Evolutionary conservation across 1,139 yeast genomes (phyloP), one percentile per base, ranked within the genome.

Genomic region (Suhomyces guaymorum): DNA sequence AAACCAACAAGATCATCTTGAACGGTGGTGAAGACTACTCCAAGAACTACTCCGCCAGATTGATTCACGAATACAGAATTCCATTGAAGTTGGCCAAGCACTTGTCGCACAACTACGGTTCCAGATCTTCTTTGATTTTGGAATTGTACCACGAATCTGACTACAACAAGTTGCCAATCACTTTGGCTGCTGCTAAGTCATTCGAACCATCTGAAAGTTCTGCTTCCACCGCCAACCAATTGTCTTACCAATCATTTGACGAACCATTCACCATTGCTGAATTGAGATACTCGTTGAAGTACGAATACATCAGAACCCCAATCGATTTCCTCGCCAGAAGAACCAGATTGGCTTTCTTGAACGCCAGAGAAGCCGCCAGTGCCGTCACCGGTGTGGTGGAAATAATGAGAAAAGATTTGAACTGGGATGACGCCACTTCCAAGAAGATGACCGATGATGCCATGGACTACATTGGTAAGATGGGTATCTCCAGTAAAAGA

Each of bases 251-350:
- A 45, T 62, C 78, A 24, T 82, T 82, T 48, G 83, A 82, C 49
- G 90, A 87, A 64, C 96, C 97, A 43, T 89, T 85, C 72, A 82
- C 96, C 26, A 83, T 88, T 56, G 97, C 95, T 36, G 97, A 90
- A 67, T 76, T 90, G 63, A 75, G 80, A 54, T 90, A 89, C 65
- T 82, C 90, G 8, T 73, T 89, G 52, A 69, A 79, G 47, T 77
- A 87, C 63, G 97, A 90, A 68, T 88, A 88, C 58, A 80, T 89
- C 31, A 76, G 95, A 63, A 85, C 92, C 9, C 95, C 96, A 33
- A 66, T 83, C 40, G 97, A 90, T 62, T 89, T 90, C 73, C 73
- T 90, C 47, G 89, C 95, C 38, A 83, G 97, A 70, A 83, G 97
- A 72, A 83, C 95, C 37, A 81, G 97, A 64, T 79, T 88, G 58